Conservation (phyloP, 2,329 filamentous ascomycete species). For the Chrysoporthe deuterocubensis region DNA sequence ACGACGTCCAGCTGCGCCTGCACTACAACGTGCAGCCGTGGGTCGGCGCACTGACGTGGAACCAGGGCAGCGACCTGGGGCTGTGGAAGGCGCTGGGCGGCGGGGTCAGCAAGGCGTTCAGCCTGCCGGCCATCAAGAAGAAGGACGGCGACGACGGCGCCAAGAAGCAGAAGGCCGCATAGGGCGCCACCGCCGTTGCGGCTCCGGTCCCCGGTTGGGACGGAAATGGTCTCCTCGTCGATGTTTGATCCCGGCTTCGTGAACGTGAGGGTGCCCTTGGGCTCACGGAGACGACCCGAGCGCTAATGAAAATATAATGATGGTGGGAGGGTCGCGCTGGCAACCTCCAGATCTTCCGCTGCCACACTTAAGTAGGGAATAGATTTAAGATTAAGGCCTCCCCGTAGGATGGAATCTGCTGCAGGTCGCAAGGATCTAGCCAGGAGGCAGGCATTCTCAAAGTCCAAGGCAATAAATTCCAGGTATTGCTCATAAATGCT, state of each 20-base stretch:
- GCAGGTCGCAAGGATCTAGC: neutral
- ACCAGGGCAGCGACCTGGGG: constrained; percentile 59
- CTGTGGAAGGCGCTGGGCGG: constrained; percentile 68
- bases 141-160: constrained; percentile 47
- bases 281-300: neutral
- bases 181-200: neutral
- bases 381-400: no score
- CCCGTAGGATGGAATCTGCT: no score
- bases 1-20: constrained; percentile 77
- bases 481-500: neutral
- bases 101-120: constrained; percentile 67
- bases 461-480: neutral
- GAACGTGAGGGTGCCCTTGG: no score
- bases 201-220: neutral
- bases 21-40: constrained; percentile 98
- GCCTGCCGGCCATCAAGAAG: constrained; percentile 67
- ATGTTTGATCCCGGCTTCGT: no score
- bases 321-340: no score
- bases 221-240: neutral
- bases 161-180: constrained; percentile 27
- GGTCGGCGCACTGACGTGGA: constrained; percentile 89
- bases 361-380: no score
- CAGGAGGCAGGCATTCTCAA: neutral
- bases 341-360: no score
- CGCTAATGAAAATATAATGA: neutral